Conservation (phyloP, 129 eudicot genomes). For the Deinandra increscens region DNA sequence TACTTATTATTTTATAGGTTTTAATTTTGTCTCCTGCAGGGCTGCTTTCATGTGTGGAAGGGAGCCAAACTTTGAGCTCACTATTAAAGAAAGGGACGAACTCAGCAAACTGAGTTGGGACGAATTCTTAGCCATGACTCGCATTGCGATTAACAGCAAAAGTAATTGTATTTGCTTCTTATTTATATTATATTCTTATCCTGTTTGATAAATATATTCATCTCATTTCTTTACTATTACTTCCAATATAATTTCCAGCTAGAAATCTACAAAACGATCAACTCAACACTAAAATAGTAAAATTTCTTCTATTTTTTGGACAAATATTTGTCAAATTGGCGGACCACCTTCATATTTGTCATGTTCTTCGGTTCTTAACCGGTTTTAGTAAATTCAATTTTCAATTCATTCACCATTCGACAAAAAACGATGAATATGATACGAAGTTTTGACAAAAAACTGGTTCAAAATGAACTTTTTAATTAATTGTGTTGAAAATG, state of each 20-base stretch:
- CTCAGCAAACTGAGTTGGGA: slow-evolving; percentile 84
- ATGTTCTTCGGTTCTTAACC: neutral
- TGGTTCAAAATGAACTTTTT: neutral
- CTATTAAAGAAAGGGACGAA: slow-evolving; percentile 70
- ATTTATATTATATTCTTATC: neutral
- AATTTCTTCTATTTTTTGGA: neutral
- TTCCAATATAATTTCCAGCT: neutral
- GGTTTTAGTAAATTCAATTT: neutral
- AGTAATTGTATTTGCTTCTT: slow-evolving; percentile 42
- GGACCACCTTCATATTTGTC: neutral
- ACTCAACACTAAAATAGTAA: neutral
- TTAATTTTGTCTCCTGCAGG: slow-evolving; percentile 41
- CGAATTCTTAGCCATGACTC: slow-evolving; percentile 71
- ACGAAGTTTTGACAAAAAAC: neutral
- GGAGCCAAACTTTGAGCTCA: slow-evolving; percentile 86
- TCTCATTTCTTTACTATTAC: neutral
- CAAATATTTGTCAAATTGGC: neutral
- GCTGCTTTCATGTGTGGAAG: slow-evolving; percentile 98
- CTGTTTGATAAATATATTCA: neutral
- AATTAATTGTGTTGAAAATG: neutral
- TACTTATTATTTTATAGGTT: neutral
- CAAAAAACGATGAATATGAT: neutral
- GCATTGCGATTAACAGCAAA: slow-evolving; percentile 70
- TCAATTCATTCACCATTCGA: neutral
- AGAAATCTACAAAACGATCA: neutral